Evolutionary conservation across 192 early-diverging fungal genomes (phyloP).

Genomic region (Coemansia sp.): DNA sequence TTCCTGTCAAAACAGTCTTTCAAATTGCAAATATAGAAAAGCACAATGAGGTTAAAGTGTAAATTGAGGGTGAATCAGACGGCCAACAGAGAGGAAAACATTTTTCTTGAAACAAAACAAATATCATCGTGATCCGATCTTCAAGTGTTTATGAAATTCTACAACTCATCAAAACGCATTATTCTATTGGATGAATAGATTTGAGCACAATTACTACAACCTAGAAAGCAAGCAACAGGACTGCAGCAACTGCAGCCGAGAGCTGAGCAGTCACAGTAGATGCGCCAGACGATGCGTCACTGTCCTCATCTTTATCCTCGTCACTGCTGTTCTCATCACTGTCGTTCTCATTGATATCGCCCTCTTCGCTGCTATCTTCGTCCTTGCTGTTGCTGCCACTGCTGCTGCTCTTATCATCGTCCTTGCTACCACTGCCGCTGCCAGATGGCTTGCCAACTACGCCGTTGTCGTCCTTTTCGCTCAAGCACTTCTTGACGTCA

Average conservation of each 20-base stretch:
- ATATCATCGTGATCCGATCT: no score
- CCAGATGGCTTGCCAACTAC: slow-evolving; percentile 17
- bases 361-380: neutral
- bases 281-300: neutral
- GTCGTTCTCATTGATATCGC: neutral
- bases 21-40: neutral
- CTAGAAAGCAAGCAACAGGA: neutral
- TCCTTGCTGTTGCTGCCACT: neutral
- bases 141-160: no score
- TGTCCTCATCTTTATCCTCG: neutral
- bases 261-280: neutral
- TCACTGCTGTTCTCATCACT: neutral
- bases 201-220: neutral
- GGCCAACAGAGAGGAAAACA: no score
- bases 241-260: neutral
- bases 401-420: neutral
- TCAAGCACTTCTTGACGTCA: slow-evolving; percentile 23
- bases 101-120: no score
- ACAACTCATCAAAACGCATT: neutral
- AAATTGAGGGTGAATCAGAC: no score
- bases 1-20: neutral
- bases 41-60: no score
- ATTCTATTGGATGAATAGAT: neutral
- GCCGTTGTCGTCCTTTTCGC: slow-evolving; percentile 40
- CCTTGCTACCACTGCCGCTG: slow-evolving; percentile 10